Evolutionary conservation across 768 basidiomycete genomes (phyloP).

Genomic region (Phaffia australis): DNA sequence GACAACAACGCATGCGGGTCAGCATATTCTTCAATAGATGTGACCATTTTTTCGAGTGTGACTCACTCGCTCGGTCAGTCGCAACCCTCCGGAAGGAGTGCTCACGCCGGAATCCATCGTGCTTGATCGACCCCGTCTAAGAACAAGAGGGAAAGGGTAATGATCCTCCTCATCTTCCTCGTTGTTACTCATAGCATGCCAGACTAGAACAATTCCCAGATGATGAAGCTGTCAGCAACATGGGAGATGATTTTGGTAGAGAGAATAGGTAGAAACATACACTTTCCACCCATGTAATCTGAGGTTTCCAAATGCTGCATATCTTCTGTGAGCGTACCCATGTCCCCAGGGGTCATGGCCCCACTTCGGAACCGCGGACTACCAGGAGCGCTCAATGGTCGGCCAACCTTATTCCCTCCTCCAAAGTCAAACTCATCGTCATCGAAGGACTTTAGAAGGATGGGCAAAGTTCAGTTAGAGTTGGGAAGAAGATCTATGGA

Average conservation of each 20-base stretch:
- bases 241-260: background rate
- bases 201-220: constrained; percentile 32
- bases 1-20: background rate
- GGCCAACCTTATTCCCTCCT: constrained; percentile 53
- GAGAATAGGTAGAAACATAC: constrained; percentile 47
- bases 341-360: constrained; percentile 80
- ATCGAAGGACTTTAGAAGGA: constrained; percentile 30
- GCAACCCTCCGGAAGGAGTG: constrained; percentile 19
- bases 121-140: constrained; percentile 36
- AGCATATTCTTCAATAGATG: background rate
- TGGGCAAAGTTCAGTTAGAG: background rate
- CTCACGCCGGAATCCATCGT: constrained; percentile 50
- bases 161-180: constrained; percentile 62
- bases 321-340: constrained; percentile 69
- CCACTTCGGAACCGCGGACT: constrained; percentile 74
- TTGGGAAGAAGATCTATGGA: background rate
- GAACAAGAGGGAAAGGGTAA: constrained; percentile 40
- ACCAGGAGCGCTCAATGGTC: constrained; percentile 68
- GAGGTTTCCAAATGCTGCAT: constrained; percentile 73
- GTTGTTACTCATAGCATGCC: constrained; percentile 39
- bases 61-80: constrained; percentile 17
- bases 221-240: constrained; percentile 1
- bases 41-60: background rate
- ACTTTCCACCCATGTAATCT: constrained; percentile 42
- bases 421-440: constrained; percentile 46